Conservation (phyloP, 129 eudicot genomes). For the Artemisia annua region DNA sequence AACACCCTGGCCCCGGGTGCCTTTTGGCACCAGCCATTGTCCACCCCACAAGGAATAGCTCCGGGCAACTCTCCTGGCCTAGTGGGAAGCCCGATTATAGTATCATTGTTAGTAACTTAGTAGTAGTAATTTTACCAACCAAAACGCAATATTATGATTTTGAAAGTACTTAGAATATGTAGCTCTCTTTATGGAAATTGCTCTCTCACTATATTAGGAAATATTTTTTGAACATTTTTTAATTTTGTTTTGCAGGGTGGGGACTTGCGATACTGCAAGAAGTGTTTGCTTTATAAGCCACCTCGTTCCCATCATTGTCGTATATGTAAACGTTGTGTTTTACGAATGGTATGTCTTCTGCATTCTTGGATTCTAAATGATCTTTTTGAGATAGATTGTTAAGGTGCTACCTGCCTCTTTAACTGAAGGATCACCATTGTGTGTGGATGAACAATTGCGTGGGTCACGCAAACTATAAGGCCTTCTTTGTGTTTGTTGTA, state of each 20-base stretch:
- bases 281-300: constrained; percentile 82
- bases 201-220: too few species aligned
- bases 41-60: too few species aligned
- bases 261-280: constrained; percentile 89
- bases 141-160: too few species aligned
- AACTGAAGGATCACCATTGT: constrained; percentile 92
- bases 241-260: constrained; percentile 69
- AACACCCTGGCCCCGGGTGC: too few species aligned
- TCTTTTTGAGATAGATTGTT: constrained; percentile 3
- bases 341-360: constrained; percentile 74
- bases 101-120: too few species aligned
- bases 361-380: background rate
- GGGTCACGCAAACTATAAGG: constrained; percentile 90
- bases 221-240: too few species aligned
- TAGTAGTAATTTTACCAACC: too few species aligned
- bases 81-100: too few species aligned
- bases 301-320: constrained; percentile 99
- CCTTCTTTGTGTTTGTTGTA: constrained; percentile 74
- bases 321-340: constrained; percentile 83
- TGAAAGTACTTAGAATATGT: too few species aligned
- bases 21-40: too few species aligned
- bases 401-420: constrained; percentile 31
- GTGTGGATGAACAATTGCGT: constrained; percentile 95
- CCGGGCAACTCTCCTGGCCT: too few species aligned
- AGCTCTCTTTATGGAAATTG: too few species aligned